A percentile compares a stretch with the other conserved stretches of the same genome.
These are phyloP conservation scores for Spinacia oleracea DNA, from an alignment of 179 eudicot genomes.

Conservation along the genomic window DNA sequence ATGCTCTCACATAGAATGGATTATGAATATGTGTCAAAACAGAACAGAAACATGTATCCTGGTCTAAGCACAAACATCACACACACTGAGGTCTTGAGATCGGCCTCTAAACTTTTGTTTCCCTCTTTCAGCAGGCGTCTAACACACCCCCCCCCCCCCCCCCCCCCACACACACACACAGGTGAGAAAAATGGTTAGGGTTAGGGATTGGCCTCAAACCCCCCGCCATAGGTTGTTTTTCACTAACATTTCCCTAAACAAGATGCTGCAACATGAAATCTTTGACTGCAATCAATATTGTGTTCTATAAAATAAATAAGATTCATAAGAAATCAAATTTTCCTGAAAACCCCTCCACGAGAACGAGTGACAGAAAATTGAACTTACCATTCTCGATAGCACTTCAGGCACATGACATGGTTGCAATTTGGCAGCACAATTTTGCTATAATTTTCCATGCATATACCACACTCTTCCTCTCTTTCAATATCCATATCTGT, in stretches of 20 bases:
- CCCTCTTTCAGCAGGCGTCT: no score
- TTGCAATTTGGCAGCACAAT: constrained; percentile 82
- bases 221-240: no score
- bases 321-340: not conserved
- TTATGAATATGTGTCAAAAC: not conserved
- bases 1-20: not conserved
- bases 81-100: no score
- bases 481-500: constrained; percentile 75
- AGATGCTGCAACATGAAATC: no score
- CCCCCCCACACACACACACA: no score
- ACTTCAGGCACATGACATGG: constrained; percentile 87
- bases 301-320: no score
- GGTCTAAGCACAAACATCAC: not conserved
- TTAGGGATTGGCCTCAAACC: no score
- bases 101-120: no score
- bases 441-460: constrained; percentile 86
- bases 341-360: not conserved
- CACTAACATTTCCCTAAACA: no score
- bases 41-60: not conserved
- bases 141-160: no score
- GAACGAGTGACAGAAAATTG: constrained; percentile 3
- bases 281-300: no score
- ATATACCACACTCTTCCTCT: constrained; percentile 96
- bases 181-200: no score
- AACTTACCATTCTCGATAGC: constrained; percentile 86